Base-by-base conservation (phyloP, 495 filamentous ascomycete species). In the Talaromyces thailandensis region DNA sequence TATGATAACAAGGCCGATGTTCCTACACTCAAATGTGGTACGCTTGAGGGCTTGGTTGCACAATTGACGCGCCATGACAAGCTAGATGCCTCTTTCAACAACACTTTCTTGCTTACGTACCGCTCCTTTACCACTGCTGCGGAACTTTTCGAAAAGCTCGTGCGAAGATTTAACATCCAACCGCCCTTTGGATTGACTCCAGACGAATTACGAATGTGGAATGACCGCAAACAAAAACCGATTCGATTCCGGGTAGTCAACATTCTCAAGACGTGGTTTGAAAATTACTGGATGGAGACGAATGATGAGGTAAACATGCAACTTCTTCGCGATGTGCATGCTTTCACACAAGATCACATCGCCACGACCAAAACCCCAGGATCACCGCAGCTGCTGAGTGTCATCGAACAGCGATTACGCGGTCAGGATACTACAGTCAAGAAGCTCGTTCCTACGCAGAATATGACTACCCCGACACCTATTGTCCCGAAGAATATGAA, bases 401-500 rank as follows among this genome's bases (percentile, higher is more conserved):
- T 93, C 23, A 80, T 98, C 55, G 93, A 98, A 65, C 91, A 94
- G 70, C 85, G 93, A 31, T 77, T 95, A 53, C 84, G 82, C 61
- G 93, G 94, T 21, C 91, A 95, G 68, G 94, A 98, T 61, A 87
- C 85, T 6, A 88, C 88, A n/a, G 85, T 85, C 14, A 96, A 94
- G 68, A 84, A 89, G 56, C 81, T 98, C 64, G 87, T 98, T 43
- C 88, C 89, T 35, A 97, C 92, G 6, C 81, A 93, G 65, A 90
- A 83, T 69, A 84, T 82, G 61, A 84, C 90, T 29, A 84, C 88
- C 1, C 94, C 94, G 8, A 77, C 88, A 52, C 92, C 94, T 11
- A 97, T 98, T 66, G 85, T 97, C 69, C 94, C 94, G 0, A 97
- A 96, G 84, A 96, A 96, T 73, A 96, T 98, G 91, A 97, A 94